Evolutionary conservation across 192 early-diverging fungal species (phyloP), one percentile per base, ranked within the genome.

Genomic region (Allomyces arbusculus): DNA sequence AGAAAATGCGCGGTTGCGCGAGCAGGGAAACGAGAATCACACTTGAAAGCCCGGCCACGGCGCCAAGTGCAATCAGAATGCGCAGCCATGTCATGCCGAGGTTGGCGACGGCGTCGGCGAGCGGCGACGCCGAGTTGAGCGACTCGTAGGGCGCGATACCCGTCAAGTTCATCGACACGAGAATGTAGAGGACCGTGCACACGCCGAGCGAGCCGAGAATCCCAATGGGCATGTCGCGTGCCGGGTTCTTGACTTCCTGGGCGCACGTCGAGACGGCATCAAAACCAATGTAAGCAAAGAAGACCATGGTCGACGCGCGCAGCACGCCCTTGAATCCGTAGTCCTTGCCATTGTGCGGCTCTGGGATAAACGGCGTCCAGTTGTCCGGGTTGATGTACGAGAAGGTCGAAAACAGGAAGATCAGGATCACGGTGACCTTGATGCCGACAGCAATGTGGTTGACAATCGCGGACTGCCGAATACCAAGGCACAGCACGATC

Each of bases 1-100:
- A 84, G 63, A 92, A 87, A 58, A 95, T 88, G 64, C 92, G 90
- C 4, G 91, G 86, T 73, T 95, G 92, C 28, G 78, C 86, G 64
- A 93, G 78, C 62, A 93, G 68, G 24, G 81, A 50, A 14, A 85
- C 77, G 8, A 92, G 77, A 23, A 92, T 84, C 0, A 93, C 92
- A 2, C 90, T 91, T 0, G 80, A 82, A 4, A 92, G 79, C 19
- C 90, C 92, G 20, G 76, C 73, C 61, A 95, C 65, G 3, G 89
- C 91, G 23, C 89, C 92, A 8, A 93, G 44, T 23, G 84, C 81
- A 19, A 89, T 80, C 63, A 91, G 64, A 61, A 91, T 78, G 12
- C 78, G 77, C 23, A 93, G 78, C 88, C 89, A 90, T 20, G 16
- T 6, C 50, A 58, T 14, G 20, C 50, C 50, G 16, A 58, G 50